Evolutionary conservation across 129 eudicot genomes (phyloP), one percentile per base, ranked within the genome.

Genomic region (Flaveria brownii): DNA sequence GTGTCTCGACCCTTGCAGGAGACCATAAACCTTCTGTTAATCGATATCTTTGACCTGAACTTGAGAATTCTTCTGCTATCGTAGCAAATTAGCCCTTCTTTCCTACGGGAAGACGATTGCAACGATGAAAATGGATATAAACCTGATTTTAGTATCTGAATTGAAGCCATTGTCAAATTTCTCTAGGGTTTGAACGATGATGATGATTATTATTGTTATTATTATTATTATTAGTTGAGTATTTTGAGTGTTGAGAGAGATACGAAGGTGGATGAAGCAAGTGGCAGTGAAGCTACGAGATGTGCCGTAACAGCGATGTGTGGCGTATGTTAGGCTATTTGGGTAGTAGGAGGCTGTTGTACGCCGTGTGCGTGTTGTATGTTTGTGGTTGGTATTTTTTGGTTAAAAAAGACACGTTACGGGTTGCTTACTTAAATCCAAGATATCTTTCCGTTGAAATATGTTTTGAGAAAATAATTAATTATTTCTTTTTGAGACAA

Each of bases 141-240:
- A 69, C 80, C 80, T 11, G 91, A 82, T 74, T 88, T 91, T 28
- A 86, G 28, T 55, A 84, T 55, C 65, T 91, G 93, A 64, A 86
- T 74, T 6, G 89, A 84, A 50, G 91, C 93, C 97, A 91, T 91
- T 59, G 1, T 16, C 5, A 15, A 56, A 9, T 5, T n/a, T 18
- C 15, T 2, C 18, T 56, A 56, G 28, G 62, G 62, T 56, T 56
- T 56, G 62, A 18, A 9, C 6, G n/a, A 59, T 46, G 41, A 68
- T 30, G 49, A 20, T 60, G 26, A 22, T 13, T 4, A 28, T 28
- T 25, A 25, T 25, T 25, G 0, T 28, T 28, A 28, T 28, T 28
- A 28, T 28, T 28, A 28, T 28, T 28, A 28, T 28, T 28, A 45
- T 8, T 45, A 9, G 50, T 8, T 45, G 49, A 2, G 8, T 6